phyloP scores from a whole-genome alignment of 2,329 filamentous ascomycete species.

The Aspergillus tubingensis region DNA sequence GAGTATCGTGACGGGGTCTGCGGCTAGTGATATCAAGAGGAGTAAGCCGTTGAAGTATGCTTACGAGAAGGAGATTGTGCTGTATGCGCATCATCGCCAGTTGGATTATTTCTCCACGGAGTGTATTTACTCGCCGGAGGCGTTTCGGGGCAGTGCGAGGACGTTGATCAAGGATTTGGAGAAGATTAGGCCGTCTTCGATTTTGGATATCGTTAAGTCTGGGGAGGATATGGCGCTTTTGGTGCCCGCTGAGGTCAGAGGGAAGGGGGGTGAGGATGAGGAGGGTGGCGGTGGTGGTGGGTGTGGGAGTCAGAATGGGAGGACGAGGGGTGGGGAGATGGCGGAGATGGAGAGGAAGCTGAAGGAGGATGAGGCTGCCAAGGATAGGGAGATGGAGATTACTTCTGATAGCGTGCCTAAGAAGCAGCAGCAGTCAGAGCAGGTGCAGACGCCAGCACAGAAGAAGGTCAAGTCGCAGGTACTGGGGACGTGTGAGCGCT shows the following conservation, averaged over 20 bases:
- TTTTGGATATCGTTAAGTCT: slow-evolving; percentile 89
- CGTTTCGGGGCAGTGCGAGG: slow-evolving; percentile 88
- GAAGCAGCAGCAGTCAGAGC: slow-evolving; percentile 23
- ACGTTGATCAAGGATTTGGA: slow-evolving; percentile 94
- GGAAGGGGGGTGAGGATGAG: slow-evolving; percentile 50
- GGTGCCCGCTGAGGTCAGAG: slow-evolving; percentile 62
- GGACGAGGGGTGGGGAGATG: slow-evolving; percentile 73
- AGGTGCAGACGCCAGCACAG: slow-evolving; percentile 25
- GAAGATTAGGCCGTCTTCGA: slow-evolving; percentile 87
- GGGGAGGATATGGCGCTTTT: slow-evolving; percentile 94
- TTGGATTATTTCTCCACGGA: slow-evolving; percentile 98
- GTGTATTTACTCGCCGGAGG: slow-evolving; percentile 97
- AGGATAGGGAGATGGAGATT: slow-evolving; percentile 67
- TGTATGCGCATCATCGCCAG: slow-evolving; percentile 96
- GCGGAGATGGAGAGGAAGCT: slow-evolving; percentile 75
- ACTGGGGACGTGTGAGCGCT: slow-evolving; percentile 79
- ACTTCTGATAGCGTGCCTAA: slow-evolving; percentile 32
- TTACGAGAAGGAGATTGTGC: slow-evolving; percentile 97
- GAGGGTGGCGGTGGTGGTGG: slow-evolving; percentile 67
- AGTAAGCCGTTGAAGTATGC: slow-evolving; percentile 98
- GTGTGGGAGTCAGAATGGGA: slow-evolving; percentile 71
- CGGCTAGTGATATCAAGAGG: slow-evolving; percentile 84
- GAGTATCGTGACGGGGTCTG: slow-evolving; percentile 78
- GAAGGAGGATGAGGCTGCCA: slow-evolving; percentile 63
- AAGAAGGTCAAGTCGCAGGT: slow-evolving; percentile 53